Percentiles rank a stretch among this genome's conserved stretches.
phyloP scores from a whole-genome alignment of 345 rosid species.

The Ricinus communis region DNA sequence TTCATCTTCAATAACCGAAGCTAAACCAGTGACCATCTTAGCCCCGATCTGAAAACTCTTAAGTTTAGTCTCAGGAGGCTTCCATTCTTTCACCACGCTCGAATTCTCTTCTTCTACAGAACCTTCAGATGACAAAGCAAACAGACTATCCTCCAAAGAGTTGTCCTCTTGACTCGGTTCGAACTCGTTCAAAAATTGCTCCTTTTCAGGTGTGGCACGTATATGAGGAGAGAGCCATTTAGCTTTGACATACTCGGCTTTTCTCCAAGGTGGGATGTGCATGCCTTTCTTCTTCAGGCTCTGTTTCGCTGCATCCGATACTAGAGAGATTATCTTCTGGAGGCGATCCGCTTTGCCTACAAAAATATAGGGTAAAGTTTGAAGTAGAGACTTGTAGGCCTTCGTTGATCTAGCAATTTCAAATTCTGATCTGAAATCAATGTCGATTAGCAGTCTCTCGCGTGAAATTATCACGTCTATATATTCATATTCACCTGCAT shows the following conservation, averaged over 20 bases:
- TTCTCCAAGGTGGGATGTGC: constrained; percentile 95
- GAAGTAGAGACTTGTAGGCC: constrained; percentile 69
- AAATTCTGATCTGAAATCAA: constrained; percentile 94
- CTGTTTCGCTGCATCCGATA: constrained; percentile 85
- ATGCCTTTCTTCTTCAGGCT: constrained; percentile 93
- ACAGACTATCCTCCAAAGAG: constrained; percentile 8
- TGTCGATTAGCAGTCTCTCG: constrained; percentile 70
- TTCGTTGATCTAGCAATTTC: constrained; percentile 84
- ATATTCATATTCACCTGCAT: constrained; percentile 83
- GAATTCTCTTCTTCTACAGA: constrained; percentile 31
- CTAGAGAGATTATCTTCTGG: constrained; percentile 63
- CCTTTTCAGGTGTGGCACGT: constrained; percentile 23
- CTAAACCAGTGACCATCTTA: constrained; percentile 54
- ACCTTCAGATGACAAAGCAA: constrained; percentile 13
- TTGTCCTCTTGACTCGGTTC: neutral
- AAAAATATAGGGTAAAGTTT: constrained; percentile 71
- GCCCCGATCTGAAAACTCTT: constrained; percentile 41
- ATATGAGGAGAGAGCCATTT: constrained; percentile 79
- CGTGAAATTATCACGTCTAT: constrained; percentile 71
- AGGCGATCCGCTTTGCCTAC: constrained; percentile 88
- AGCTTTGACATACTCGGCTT: constrained; percentile 80
- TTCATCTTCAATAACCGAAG: constrained; percentile 46
- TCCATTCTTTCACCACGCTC: constrained; percentile 30
- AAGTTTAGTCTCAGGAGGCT: constrained; percentile 47
- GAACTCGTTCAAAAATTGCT: neutral